These are phyloP conservation scores for Stephania japonica DNA, from an alignment of 164 flowering plant genomes.

Conservation along the genomic window DNA sequence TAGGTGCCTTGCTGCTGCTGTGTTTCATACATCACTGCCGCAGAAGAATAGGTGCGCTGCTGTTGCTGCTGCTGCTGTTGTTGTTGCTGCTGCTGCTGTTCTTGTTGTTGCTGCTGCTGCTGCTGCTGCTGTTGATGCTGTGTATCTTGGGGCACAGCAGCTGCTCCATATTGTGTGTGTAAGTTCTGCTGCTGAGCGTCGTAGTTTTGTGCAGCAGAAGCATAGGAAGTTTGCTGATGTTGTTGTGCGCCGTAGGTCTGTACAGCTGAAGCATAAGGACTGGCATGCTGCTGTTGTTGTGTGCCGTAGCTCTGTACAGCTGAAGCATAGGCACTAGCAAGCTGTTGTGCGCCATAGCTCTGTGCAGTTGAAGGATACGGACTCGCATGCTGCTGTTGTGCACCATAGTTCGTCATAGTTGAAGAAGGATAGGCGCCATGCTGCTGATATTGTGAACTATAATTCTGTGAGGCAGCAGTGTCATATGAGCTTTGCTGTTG, in stretches of 20 bases:
- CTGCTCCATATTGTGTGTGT: no score
- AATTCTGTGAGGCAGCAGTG: neutral
- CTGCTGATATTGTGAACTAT: slow-evolving; percentile 2
- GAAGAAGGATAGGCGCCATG: slow-evolving; percentile 3
- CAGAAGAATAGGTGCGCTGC: slow-evolving; percentile 16
- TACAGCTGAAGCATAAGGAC: neutral
- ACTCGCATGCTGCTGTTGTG: neutral
- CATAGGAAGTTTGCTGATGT: neutral
- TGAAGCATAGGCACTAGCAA: neutral
- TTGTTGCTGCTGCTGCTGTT: no score
- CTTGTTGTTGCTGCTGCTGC: no score
- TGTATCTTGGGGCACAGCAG: no score
- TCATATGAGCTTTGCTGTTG: slow-evolving; percentile 4
- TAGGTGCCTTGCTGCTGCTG: slow-evolving; percentile 18
- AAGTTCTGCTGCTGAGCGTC: no score
- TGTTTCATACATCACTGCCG: slow-evolving; percentile 6
- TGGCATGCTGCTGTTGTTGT: slow-evolving; percentile 2
- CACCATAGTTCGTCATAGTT: slow-evolving; percentile 4
- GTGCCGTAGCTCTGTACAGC: neutral
- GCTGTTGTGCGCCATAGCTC: slow-evolving; percentile 1
- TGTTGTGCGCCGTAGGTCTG: neutral
- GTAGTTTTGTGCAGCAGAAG: no score
- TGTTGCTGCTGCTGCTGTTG: neutral
- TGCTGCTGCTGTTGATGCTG: no score
- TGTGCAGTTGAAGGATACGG: slow-evolving; percentile 5